phyloP scores from a whole-genome alignment of 1,139 yeast genomes.

The Yamadazyma diddensiae region DNA sequence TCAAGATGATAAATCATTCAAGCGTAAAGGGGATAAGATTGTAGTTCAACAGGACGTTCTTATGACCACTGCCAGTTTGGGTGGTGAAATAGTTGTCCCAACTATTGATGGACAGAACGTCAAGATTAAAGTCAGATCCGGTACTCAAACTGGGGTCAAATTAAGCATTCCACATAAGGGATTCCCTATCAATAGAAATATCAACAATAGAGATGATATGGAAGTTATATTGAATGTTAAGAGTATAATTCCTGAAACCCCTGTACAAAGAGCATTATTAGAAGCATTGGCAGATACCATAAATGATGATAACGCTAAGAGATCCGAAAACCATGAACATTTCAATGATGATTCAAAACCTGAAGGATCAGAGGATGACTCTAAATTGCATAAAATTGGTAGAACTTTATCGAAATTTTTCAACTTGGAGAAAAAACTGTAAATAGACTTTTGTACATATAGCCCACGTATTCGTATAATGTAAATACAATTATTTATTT shows the following conservation, averaged over 20 bases:
- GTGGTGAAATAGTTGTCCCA: slow-evolving; percentile 86
- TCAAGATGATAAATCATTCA: slow-evolving; percentile 66
- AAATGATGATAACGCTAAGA: slow-evolving; percentile 73
- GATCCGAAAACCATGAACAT: slow-evolving; percentile 50
- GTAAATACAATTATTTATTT: slow-evolving; percentile 1
- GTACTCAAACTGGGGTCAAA: slow-evolving; percentile 75
- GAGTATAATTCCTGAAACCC: slow-evolving; percentile 71
- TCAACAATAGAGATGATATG: slow-evolving; percentile 73
- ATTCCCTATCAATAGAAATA: slow-evolving; percentile 63
- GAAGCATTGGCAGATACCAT: slow-evolving; percentile 94
- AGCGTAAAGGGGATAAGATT: slow-evolving; percentile 63
- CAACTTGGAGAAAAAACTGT: slow-evolving; percentile 43
- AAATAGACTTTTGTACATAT: slow-evolving; percentile 9
- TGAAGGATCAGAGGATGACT: slow-evolving; percentile 40
- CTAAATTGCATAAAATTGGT: slow-evolving; percentile 59
- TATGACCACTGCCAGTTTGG: slow-evolving; percentile 95
- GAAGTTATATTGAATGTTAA: slow-evolving; percentile 71
- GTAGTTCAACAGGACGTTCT: slow-evolving; percentile 66
- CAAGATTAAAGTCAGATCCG: slow-evolving; percentile 79
- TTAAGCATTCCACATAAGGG: slow-evolving; percentile 86
- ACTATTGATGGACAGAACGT: slow-evolving; percentile 76
- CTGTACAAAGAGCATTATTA: slow-evolving; percentile 86
- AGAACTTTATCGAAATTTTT: slow-evolving; percentile 62
- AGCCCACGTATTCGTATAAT: background rate
- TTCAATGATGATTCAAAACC: slow-evolving; percentile 47